Evolutionary conservation across 169 alveolate genomes (phyloP).

Genomic region (Babesia bigemina): DNA sequence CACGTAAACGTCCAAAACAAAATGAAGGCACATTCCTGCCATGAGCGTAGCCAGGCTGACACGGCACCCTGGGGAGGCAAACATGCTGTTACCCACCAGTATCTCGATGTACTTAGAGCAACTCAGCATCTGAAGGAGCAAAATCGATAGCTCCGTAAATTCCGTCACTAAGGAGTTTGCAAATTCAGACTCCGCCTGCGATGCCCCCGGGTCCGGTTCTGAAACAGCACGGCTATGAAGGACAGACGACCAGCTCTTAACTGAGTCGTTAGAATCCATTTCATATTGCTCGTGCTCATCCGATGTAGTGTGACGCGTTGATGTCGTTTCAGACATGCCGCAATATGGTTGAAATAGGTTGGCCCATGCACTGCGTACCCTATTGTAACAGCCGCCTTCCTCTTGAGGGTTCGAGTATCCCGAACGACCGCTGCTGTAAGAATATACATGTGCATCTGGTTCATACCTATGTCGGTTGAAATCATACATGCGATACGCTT

Average conservation of each 20-base stretch:
- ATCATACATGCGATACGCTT: not conserved
- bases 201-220: not conserved
- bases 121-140: conserved; percentile 22
- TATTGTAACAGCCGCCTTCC: not conserved
- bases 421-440: not conserved
- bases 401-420: not conserved
- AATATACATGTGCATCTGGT: not conserved
- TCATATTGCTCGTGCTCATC: not conserved
- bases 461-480: not conserved
- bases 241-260: not conserved
- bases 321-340: too few species aligned
- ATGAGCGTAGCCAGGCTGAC: not conserved
- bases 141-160: conserved; percentile 34
- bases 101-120: conserved; percentile 31
- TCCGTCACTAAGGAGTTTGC: conserved; percentile 10
- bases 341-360: too few species aligned
- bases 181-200: not conserved
- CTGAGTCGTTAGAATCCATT: not conserved
- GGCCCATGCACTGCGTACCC: too few species aligned
- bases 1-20: conserved; percentile 22
- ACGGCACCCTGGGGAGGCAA: conserved; percentile 19
- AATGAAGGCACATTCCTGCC: conserved; percentile 6
- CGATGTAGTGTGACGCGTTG: not conserved
- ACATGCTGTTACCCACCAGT: conserved; percentile 16
- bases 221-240: conserved; percentile 36